Evolutionary conservation across 345 rosid genomes (phyloP).

Genomic region (Gossypium anomalum): DNA sequence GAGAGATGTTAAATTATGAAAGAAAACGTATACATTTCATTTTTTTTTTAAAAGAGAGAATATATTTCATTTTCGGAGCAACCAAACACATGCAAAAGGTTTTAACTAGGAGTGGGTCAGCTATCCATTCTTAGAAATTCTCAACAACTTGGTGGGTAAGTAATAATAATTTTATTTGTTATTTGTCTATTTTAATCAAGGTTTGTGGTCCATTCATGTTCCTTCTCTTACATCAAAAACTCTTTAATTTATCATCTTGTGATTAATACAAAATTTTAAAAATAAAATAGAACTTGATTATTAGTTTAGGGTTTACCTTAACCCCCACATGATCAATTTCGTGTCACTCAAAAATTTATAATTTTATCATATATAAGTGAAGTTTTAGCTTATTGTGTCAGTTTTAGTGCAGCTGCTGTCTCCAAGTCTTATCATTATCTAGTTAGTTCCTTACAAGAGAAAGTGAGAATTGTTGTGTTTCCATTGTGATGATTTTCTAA

Average conservation of each 20-base stretch:
- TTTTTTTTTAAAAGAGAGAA: no score
- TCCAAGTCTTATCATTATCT: background rate
- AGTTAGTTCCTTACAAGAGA: slow-evolving; percentile 16
- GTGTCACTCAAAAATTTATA: background rate
- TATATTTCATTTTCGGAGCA: no score
- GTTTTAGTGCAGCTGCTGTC: background rate
- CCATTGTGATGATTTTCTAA: background rate
- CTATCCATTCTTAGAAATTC: slow-evolving; percentile 51
- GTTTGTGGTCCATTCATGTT: slow-evolving; percentile 62
- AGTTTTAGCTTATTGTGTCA: background rate
- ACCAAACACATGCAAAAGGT: slow-evolving; percentile 13
- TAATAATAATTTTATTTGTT: slow-evolving; percentile 30
- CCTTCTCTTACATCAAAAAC: slow-evolving; percentile 36
- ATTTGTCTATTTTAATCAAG: slow-evolving; percentile 37
- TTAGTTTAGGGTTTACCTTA: no score
- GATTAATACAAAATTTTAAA: background rate
- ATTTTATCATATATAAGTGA: background rate
- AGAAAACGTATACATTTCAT: no score
- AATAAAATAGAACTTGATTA: background rate
- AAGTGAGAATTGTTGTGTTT: background rate
- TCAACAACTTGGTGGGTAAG: slow-evolving; percentile 62
- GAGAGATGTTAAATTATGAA: no score
- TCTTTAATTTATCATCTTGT: slow-evolving; percentile 9
- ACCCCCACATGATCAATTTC: background rate
- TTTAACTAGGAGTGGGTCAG: slow-evolving; percentile 34